Base-by-base conservation (phyloP, 495 filamentous ascomycete species). In the Geoglossum glabrum region DNA sequence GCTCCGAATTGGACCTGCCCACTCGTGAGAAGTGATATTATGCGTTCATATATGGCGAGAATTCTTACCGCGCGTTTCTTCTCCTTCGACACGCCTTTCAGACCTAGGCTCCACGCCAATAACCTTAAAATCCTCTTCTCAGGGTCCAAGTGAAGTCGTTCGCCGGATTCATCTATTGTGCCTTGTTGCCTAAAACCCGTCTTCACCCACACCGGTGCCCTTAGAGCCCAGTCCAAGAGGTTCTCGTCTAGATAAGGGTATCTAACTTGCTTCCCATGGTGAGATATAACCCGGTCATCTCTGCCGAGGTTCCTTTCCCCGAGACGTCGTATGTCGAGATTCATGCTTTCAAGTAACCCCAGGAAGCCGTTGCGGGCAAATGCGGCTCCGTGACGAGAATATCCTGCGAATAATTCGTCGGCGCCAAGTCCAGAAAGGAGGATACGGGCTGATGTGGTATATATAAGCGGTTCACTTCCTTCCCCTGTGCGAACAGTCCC, bases 341-440 rank as follows among this genome's bases (percentile, higher is more conserved):
- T 74, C 8, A 99, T 82, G 67, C 97, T 90, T 0, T 85, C 78
- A 10, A 92, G 70, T 0, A 99, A 77, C 1, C 82, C 86, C 3
- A 68, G 55, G 63, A 84, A 87, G 0, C 86, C 82, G 27, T 68
- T 65, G 0, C 80, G 76, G 15, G 74, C 69, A 63, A 84, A 95
- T 0, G 90, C 86, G 5, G 81, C 77, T 0, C 81, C 78, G 61
- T 99, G 92, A 1, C 92, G 81, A 11, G 80, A 80, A 64, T 99
- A 99, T 5, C 92, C 92, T 21, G 83, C 92, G 61, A 99, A 94
- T 2, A 99, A 81, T 68, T 99, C 92, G 65, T 99, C 92, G 3
- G 92, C 92, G 1, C 92, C 92, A 8, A 99, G 80, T 9, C 92
- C 92, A 10, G 90, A 96, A 4, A 99, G 74, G 0, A 97, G 76